Percentiles rank a stretch among this genome's conserved stretches.
phyloP scores from a whole-genome alignment of 1,139 yeast genomes.

The Taphrina communis region DNA sequence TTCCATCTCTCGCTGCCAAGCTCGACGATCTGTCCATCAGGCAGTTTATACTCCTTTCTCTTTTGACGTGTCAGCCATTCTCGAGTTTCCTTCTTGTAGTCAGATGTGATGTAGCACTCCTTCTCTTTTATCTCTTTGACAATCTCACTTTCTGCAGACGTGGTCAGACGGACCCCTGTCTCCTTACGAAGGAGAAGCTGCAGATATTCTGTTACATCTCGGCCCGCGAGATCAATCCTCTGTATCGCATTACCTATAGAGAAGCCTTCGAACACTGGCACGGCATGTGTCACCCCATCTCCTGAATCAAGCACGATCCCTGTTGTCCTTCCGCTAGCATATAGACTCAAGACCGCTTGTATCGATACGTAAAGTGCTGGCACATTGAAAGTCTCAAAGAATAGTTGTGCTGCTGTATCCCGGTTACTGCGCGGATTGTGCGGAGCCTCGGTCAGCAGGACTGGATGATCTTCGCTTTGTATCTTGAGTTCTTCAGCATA shows the following conservation, averaged over 20 bases:
- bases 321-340: slow-evolving; percentile 88
- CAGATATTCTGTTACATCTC: slow-evolving; percentile 80
- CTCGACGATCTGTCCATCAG: slow-evolving; percentile 75
- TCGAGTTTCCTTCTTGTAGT: slow-evolving; percentile 71
- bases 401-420: slow-evolving; percentile 72
- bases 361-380: slow-evolving; percentile 84
- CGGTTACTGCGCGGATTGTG: slow-evolving; percentile 75
- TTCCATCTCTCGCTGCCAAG: slow-evolving; percentile 73
- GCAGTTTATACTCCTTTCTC: slow-evolving; percentile 60
- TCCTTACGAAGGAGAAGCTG: slow-evolving; percentile 66
- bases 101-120: slow-evolving; percentile 71
- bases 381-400: slow-evolving; percentile 83
- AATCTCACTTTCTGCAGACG: slow-evolving; percentile 81
- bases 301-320: slow-evolving; percentile 90
- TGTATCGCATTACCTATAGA: slow-evolving; percentile 73
- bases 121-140: slow-evolving; percentile 79
- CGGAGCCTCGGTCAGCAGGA: slow-evolving; percentile 88
- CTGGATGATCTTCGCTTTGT: slow-evolving; percentile 73
- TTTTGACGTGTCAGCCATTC: slow-evolving; percentile 55
- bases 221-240: slow-evolving; percentile 82
- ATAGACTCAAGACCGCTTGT: slow-evolving; percentile 83
- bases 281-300: slow-evolving; percentile 87
- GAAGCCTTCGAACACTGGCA: slow-evolving; percentile 90
- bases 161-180: slow-evolving; percentile 62
- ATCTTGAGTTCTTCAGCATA: slow-evolving; percentile 67